Evolutionary conservation across 768 basidiomycete genomes (phyloP).

Genomic region (Suillus spraguei): DNA sequence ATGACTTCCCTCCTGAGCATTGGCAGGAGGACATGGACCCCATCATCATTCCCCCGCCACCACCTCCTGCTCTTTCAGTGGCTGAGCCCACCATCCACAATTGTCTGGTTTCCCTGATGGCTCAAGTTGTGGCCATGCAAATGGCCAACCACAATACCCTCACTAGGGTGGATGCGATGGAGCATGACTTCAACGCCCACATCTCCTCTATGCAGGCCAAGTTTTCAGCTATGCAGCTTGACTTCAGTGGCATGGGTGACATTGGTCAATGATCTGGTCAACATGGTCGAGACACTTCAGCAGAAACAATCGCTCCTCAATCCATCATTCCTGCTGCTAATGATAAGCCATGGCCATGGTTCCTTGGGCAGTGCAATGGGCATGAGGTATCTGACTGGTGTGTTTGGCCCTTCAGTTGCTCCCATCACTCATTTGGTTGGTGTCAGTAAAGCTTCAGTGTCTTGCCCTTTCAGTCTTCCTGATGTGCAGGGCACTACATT

Average conservation of each 20-base stretch:
- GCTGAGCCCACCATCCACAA: too few relatives aligned
- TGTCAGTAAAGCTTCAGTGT: too few relatives aligned
- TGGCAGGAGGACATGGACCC: too few relatives aligned
- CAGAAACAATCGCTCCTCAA: neutral
- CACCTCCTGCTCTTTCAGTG: too few relatives aligned
- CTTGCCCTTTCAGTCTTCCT: too few relatives aligned
- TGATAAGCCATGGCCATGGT: rapidly evolving
- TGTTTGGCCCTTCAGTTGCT: neutral
- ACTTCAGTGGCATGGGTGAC: neutral
- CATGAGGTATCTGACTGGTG: neutral
- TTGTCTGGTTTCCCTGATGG: too few relatives aligned
- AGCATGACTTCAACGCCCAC: neutral
- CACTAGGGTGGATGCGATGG: neutral
- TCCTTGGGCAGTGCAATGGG: neutral
- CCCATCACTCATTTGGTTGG: neutral
- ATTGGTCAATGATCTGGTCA: neutral
- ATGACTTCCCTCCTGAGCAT: too few relatives aligned
- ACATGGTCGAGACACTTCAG: neutral
- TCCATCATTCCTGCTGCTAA: neutral
- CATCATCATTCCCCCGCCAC: too few relatives aligned
- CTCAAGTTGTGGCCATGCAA: too few relatives aligned
- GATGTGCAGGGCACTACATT: too few relatives aligned
- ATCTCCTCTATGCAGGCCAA: neutral
- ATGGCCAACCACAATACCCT: neutral
- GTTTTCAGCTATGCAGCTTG: neutral